A percentile compares a stretch with the other conserved stretches of the same genome.
These are phyloP conservation scores for Hymenoscyphus scutula DNA, from an alignment of 2,329 filamentous ascomycete species.

Conservation along the genomic window DNA sequence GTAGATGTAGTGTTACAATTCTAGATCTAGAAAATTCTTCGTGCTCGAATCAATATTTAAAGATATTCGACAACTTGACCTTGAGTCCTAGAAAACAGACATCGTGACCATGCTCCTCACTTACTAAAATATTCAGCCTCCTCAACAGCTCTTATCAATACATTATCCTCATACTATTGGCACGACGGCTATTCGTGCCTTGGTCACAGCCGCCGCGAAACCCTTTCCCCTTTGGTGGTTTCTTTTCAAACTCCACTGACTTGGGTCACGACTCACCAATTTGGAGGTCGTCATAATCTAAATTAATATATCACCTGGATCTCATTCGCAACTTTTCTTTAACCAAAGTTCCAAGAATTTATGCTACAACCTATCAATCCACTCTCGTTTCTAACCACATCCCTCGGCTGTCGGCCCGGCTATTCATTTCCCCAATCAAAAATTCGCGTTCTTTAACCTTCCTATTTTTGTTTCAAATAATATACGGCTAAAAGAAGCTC, in stretches of 20 bases:
- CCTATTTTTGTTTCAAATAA: constrained; percentile 6
- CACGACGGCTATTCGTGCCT: not conserved
- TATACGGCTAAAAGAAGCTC: not conserved
- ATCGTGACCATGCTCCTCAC: not conserved
- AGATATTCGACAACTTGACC: not conserved
- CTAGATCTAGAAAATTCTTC: not conserved
- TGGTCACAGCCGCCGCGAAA: constrained; percentile 3
- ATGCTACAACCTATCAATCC: constrained; percentile 4
- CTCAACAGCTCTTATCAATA: not conserved
- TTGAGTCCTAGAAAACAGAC: not conserved
- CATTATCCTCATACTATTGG: constrained; percentile 1
- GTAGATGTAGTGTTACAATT: not conserved
- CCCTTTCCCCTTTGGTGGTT: not conserved
- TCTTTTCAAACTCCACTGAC: not conserved
- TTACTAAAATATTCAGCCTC: not conserved
- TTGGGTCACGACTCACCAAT: not conserved
- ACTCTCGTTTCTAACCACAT: not conserved
- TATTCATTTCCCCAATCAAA: constrained; percentile 4
- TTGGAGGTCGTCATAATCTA: not conserved
- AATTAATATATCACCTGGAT: not conserved
- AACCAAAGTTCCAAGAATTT: constrained; percentile 6
- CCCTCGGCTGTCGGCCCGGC: constrained; percentile 10
- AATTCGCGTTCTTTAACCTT: constrained; percentile 1
- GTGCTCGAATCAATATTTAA: not conserved
- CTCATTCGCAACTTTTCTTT: constrained; percentile 6